Percentiles rank a stretch among this genome's conserved stretches.
Conservation (phyloP, 2,329 filamentous ascomycete species). For the Sporothrix pseudoabietina region DNA sequence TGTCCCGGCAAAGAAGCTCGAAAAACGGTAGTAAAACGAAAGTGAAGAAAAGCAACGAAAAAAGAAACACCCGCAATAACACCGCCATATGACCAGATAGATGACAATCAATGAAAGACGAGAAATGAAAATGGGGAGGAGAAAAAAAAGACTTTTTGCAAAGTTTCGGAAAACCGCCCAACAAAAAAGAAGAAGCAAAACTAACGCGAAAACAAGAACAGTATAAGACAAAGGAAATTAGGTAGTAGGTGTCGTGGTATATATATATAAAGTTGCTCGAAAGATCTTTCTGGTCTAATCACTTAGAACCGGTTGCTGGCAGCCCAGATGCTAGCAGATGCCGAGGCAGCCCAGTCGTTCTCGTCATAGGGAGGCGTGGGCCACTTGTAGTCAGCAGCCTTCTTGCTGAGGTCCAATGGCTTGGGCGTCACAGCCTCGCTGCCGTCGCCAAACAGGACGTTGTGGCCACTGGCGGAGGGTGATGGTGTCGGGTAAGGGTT, state of each 20-base stretch:
- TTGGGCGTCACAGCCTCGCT: constrained; percentile 66
- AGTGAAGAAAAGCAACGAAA: constrained; percentile 1
- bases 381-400: constrained; percentile 69
- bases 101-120: constrained; percentile 25
- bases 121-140: not conserved
- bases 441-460: constrained; percentile 70
- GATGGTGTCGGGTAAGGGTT: constrained; percentile 69
- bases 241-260: not conserved
- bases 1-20: not conserved
- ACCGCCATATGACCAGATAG: constrained; percentile 29
- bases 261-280: constrained; percentile 5
- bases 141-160: constrained; percentile 27
- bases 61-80: constrained; percentile 22
- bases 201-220: not conserved
- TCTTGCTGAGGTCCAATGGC: constrained; percentile 68
- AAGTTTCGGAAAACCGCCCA: constrained; percentile 25
- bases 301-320: constrained; percentile 64
- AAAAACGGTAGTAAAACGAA: not conserved
- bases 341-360: constrained; percentile 83
- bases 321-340: constrained; percentile 78
- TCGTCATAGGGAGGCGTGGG: constrained; percentile 95
- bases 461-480: constrained; percentile 80
- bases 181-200: constrained; percentile 1
- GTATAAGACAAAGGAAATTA: constrained; percentile 26
- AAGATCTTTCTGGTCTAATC: not conserved